Base-by-base conservation (phyloP, 495 filamentous ascomycete genomes). In the Penicillium flavigenum region DNA sequence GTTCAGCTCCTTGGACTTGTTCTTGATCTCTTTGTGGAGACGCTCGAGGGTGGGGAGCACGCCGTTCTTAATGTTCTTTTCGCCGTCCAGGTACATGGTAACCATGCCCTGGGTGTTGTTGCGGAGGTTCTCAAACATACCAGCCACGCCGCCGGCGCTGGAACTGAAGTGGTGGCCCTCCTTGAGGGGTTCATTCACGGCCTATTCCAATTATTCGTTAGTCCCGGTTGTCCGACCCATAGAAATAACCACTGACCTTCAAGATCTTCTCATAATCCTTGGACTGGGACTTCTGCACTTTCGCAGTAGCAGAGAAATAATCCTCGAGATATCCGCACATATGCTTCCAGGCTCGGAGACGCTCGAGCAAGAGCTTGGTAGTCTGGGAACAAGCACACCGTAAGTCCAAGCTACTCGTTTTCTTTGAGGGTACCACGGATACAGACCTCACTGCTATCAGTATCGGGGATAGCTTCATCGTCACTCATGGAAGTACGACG, bases 191-290 rank as follows among this genome's bases (percentile, higher is more conserved):
- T 91, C 85, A 42, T 83, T 87, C 60, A 97, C 89, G 41, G 89
- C 89, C 90, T 92, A 59, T 46, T 38, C 24, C 46, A 59, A 53
- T 7, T 17, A 2, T 16, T 5, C 9, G 45, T 60, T 22, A 63
- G 52, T 47, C 2, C 24, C 20, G 9, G 14, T 17, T 4, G 22
- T 12, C 54, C 42, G 39, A 5, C 22, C 22, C 29, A 39, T 48
- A 36, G 29, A 8, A 38, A 41, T 11, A 46, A 36, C 42, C 20
- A 56, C 73, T 26, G 50, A 91, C 89, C 85, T 97, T 98, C 62
- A 97, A 72, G 26, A 96, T 85, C 73, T 88, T 93, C 80, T 97
- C 92, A 64, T 96, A 94, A 68, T 98, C 94, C 79, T 97, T 98
- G 29, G 90, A 85, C 59, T 96, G 86, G 14, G 83, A 81, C 71